A percentile compares a stretch with the other conserved stretches of the same genome.
phyloP scores from a whole-genome alignment of 2,329 filamentous ascomycete species.

The Xylariaceae sp. region DNA sequence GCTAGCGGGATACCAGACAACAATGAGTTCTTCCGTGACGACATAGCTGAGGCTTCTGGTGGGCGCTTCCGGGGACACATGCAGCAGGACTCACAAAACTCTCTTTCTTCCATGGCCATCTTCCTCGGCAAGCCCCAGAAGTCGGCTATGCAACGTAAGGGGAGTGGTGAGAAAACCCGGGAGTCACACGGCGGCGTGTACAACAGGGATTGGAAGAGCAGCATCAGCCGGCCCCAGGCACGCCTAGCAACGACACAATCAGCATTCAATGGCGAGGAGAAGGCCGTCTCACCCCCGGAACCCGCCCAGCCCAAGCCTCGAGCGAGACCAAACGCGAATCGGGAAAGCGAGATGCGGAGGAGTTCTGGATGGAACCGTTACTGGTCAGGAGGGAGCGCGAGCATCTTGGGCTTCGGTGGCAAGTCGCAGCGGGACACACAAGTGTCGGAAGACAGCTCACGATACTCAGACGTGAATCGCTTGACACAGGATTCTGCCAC shows the following conservation, averaged over 20 bases:
- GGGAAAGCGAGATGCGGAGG: conserved; percentile 44
- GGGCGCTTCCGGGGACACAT: conserved; percentile 47
- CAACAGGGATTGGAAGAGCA: conserved; percentile 58
- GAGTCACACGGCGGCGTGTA: conserved; percentile 50
- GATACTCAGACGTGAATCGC: conserved; percentile 47
- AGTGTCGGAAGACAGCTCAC: conserved; percentile 51
- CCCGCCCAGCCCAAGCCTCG: conserved; percentile 30
- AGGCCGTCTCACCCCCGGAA: conserved; percentile 20
- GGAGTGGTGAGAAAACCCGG: conserved; percentile 52
- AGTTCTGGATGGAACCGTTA: conserved; percentile 75
- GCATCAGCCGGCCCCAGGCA: conserved; percentile 56
- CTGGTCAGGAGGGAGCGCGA: conserved; percentile 69
- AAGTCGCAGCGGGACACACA: conserved; percentile 43
- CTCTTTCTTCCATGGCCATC: conserved; percentile 60
- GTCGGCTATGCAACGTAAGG: conserved; percentile 43
- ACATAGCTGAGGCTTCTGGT: conserved; percentile 38
- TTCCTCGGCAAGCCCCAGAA: conserved; percentile 58
- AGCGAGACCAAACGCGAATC: conserved; percentile 29
- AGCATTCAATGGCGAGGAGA: conserved; percentile 21
- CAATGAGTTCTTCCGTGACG: conserved; percentile 45
- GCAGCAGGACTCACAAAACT: conserved; percentile 48
- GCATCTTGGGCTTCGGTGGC: conserved; percentile 53
- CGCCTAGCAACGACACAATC: conserved; percentile 37
- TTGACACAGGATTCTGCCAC: conserved; percentile 63
- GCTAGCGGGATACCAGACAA: conserved; percentile 47